Evolutionary conservation across 306 rosid species (phyloP).

Genomic region (Cucumis cinereus): DNA sequence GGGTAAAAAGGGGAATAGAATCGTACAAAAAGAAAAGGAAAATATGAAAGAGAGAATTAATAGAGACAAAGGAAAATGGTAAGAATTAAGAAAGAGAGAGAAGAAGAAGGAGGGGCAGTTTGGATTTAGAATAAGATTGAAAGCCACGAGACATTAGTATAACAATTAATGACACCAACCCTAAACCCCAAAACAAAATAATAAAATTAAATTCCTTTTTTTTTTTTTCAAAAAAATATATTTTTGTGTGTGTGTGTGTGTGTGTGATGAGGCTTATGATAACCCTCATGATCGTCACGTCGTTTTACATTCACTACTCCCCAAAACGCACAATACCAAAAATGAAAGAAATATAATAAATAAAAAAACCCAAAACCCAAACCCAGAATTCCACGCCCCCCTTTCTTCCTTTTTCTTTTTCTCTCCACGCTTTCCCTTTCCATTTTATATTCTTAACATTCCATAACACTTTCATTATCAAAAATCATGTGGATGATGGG

Average conservation of each 20-base stretch:
- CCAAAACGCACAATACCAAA: conserved; percentile 2
- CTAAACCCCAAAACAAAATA: background rate
- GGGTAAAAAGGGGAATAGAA: conserved; percentile 10
- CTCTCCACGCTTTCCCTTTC: background rate
- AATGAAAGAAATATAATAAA: background rate
- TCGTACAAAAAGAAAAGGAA: conserved; percentile 6
- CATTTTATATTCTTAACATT: background rate
- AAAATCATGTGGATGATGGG: conserved; percentile 82
- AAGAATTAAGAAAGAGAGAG: conserved; percentile 12
- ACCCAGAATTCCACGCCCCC: conserved; percentile 72
- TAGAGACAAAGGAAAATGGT: conserved; percentile 30
- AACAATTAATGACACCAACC: conserved; percentile 10
- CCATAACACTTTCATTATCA: background rate
- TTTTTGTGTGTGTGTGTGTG: background rate
- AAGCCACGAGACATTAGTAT: conserved; percentile 54
- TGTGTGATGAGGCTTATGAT: conserved; percentile 69
- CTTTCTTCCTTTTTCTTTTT: background rate
- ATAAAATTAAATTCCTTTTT: too few relatives aligned
- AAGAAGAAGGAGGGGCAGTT: conserved; percentile 53
- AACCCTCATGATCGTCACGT: conserved; percentile 96
- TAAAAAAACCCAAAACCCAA: background rate
- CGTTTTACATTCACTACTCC: conserved; percentile 80
- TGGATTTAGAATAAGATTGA: conserved; percentile 85
- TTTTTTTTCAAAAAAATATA: too few relatives aligned
- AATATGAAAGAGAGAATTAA: background rate